A percentile compares a stretch with the other conserved stretches of the same genome.
These are phyloP conservation scores for Penicillium sp. DNA, from an alignment of 2,329 filamentous ascomycete species.

Conservation along the genomic window DNA sequence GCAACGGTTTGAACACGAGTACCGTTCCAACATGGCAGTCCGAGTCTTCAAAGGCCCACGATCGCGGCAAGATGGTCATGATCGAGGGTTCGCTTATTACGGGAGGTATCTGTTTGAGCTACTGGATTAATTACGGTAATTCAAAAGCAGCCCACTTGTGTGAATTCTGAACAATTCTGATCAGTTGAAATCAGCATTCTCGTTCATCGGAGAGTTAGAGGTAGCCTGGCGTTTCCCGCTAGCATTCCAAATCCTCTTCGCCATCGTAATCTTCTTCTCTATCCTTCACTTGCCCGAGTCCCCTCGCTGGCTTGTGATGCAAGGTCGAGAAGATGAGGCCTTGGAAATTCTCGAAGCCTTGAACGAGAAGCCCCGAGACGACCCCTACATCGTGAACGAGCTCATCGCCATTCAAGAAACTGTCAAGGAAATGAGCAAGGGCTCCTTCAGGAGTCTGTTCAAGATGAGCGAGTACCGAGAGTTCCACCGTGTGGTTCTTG, in stretches of 20 bases:
- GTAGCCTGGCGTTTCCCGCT: conserved; percentile 57
- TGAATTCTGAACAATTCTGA: neutral
- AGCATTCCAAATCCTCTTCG: conserved; percentile 57
- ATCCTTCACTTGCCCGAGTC: conserved; percentile 55
- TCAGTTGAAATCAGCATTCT: conserved; percentile 35
- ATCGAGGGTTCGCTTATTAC: conserved; percentile 53
- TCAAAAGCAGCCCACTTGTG: neutral
- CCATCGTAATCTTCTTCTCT: conserved; percentile 50
- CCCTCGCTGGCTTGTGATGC: conserved; percentile 58
- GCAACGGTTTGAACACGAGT: conserved; percentile 54
- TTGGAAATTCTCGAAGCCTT: conserved; percentile 49
- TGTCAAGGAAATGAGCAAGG: conserved; percentile 48
- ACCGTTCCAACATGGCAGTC: conserved; percentile 52
- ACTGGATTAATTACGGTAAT: conserved; percentile 51
- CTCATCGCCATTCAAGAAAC: conserved; percentile 53
- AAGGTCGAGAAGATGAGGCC: conserved; percentile 56
- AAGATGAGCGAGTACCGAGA: conserved; percentile 57
- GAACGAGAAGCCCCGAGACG: conserved; percentile 43
- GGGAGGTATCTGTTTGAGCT: conserved; percentile 48
- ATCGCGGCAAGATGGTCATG: conserved; percentile 48
- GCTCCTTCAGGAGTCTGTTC: conserved; percentile 57
- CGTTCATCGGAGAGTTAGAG: conserved; percentile 48
- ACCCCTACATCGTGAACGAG: conserved; percentile 46
- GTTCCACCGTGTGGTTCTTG: conserved; percentile 55
- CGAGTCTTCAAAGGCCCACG: conserved; percentile 23